Evolutionary conservation across 345 rosid species (phyloP).

Genomic region (Abelmoschus esculentus): DNA sequence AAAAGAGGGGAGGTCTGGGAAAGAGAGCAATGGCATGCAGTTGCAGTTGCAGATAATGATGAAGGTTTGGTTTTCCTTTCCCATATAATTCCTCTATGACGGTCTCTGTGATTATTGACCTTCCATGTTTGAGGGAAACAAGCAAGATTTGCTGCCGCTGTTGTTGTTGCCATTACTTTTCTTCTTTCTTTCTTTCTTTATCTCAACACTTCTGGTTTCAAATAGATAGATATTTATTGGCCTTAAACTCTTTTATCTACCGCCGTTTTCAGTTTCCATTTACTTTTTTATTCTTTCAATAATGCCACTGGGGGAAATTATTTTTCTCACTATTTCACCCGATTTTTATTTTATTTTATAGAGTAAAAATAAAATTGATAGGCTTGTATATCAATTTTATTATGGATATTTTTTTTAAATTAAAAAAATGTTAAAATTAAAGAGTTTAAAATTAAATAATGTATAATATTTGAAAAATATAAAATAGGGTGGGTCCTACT

Average conservation of each 20-base stretch:
- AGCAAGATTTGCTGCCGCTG: neutral
- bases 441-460: too few relatives aligned
- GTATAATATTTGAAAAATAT: too few relatives aligned
- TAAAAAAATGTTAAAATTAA: too few relatives aligned
- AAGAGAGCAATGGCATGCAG: constrained; percentile 13
- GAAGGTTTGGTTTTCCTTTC: neutral
- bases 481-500: too few relatives aligned
- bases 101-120: constrained; percentile 5
- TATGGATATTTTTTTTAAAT: too few relatives aligned
- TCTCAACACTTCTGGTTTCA: constrained; percentile 6
- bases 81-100: neutral
- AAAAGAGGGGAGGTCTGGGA: constrained; percentile 30
- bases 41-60: constrained; percentile 12
- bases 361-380: too few relatives aligned
- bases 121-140: constrained; percentile 2
- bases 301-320: too few relatives aligned
- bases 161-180: neutral
- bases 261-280: too few relatives aligned
- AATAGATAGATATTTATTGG: neutral
- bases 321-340: too few relatives aligned
- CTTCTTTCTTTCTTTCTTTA: neutral
- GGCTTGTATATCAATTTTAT: too few relatives aligned
- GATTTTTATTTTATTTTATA: too few relatives aligned
- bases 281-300: too few relatives aligned
- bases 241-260: neutral